A percentile compares a stretch with the other conserved stretches of the same genome.
Conservation (phyloP, 805 yeast genomes). For the Kodamaea kakaduensis region DNA sequence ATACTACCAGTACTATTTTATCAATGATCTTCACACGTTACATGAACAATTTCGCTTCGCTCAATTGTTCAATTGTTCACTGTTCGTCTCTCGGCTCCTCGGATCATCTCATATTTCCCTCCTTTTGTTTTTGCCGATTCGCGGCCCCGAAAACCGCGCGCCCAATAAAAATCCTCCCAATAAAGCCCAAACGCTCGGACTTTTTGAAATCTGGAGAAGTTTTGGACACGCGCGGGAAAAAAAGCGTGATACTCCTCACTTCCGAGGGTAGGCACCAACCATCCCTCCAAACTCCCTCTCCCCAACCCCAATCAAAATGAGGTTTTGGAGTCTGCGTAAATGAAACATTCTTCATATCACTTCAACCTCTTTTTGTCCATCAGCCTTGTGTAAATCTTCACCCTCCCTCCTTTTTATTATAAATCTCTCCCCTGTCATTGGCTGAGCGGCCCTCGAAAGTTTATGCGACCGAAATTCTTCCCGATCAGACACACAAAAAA, state of each 20-base stretch:
- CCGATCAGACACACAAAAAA: conserved; percentile 4
- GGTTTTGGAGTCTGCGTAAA: no score
- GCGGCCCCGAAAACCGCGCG: conserved; percentile 20
- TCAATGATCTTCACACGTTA: no score
- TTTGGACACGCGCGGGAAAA: conserved; percentile 7
- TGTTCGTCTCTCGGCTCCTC: conserved; percentile 6
- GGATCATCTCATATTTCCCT: conserved; percentile 1
- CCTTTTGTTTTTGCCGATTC: conserved; percentile 8
- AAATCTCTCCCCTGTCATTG: conserved; percentile 22
- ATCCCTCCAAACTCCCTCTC: not conserved
- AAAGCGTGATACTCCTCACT: not conserved
- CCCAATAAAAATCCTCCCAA: conserved; percentile 18
- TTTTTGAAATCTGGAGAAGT: conserved; percentile 20
- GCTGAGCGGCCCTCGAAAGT: conserved; percentile 12
- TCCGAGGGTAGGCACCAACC: conserved; percentile 2
- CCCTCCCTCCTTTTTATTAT: conserved; percentile 14
- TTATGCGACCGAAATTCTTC: conserved; percentile 1
- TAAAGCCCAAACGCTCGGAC: conserved; percentile 19
- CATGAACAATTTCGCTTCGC: no score
- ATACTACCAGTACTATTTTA: no score
- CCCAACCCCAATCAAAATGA: not conserved
- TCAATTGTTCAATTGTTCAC: no score
- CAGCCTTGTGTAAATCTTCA: not conserved
- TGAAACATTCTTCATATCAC: no score
- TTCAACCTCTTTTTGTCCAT: conserved; percentile 1